phyloP scores from a whole-genome alignment of 148 eudicot genomes.

The Diospyros lotus region DNA sequence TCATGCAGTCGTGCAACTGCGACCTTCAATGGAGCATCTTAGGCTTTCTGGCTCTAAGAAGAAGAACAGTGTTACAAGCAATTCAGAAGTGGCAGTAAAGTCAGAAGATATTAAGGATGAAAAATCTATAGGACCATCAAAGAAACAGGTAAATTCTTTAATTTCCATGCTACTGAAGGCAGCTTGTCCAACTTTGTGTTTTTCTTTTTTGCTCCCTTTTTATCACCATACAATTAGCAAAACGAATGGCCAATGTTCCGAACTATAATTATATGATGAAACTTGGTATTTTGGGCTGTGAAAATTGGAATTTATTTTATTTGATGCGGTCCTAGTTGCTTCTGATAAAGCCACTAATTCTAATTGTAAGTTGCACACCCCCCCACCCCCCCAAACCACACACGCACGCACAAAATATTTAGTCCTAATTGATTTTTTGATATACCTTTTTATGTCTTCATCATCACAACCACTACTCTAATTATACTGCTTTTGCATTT shows the following conservation, averaged over 20 bases:
- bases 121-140: slow-evolving; percentile 38
- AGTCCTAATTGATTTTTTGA: not conserved
- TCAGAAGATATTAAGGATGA: slow-evolving; percentile 37
- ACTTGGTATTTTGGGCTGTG: not conserved
- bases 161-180: slow-evolving; percentile 3
- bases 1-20: slow-evolving; percentile 78
- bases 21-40: slow-evolving; percentile 68
- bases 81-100: slow-evolving; percentile 28
- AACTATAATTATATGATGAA: not conserved
- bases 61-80: slow-evolving; percentile 20
- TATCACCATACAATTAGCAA: not conserved
- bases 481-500: not conserved
- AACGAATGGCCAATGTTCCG: not conserved
- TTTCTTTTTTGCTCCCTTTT: not conserved
- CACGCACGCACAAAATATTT: no score
- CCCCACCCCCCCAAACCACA: no score
- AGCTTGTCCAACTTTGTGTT: not conserved
- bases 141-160: slow-evolving; percentile 40
- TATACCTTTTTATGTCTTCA: not conserved
- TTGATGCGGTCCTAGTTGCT: not conserved
- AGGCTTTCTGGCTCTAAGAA: slow-evolving; percentile 34
- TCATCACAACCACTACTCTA: not conserved
- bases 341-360: slow-evolving; percentile 13
- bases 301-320: not conserved
- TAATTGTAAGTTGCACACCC: not conserved